These are phyloP conservation scores for Suillus subluteus DNA, from an alignment of 768 basidiomycete species.

Conservation along the genomic window DNA sequence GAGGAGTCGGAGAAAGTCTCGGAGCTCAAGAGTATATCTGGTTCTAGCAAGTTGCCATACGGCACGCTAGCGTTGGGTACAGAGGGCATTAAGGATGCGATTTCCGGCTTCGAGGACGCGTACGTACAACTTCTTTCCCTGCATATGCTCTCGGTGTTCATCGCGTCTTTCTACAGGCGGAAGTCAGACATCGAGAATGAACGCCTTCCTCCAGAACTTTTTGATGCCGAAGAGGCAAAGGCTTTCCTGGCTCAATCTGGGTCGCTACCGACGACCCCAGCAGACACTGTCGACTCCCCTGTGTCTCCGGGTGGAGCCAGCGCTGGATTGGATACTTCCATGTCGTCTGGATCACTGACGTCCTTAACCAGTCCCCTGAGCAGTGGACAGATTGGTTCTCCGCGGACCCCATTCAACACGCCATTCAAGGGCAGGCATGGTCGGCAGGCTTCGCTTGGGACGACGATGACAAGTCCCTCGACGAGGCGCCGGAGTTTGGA, in stretches of 20 bases:
- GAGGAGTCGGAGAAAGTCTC: constrained; percentile 98
- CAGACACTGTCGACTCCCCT: constrained; percentile 43
- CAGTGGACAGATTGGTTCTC: constrained; percentile 20
- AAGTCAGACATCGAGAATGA: constrained; percentile 99
- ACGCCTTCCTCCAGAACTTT: constrained; percentile 93
- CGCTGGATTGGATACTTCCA: constrained; percentile 41
- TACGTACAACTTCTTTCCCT: constrained; percentile 46
- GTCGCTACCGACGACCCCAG: constrained; percentile 58
- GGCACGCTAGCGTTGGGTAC: constrained; percentile 85
- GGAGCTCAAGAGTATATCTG: constrained; percentile 91
- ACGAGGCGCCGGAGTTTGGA: constrained; percentile 90
- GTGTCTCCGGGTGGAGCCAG: constrained; percentile 49
- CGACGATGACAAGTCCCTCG: constrained; percentile 90
- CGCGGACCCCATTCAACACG: constrained; percentile 53
- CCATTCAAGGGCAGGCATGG: constrained; percentile 69
- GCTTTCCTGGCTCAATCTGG: constrained; percentile 52
- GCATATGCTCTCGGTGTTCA: neutral
- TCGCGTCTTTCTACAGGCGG: constrained; percentile 55
- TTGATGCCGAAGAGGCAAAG: constrained; percentile 77
- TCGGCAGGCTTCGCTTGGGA: constrained; percentile 70
- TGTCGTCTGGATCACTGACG: constrained; percentile 27
- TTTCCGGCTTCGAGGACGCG: constrained; percentile 95
- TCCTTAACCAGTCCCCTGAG: constrained; percentile 29
- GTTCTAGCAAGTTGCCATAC: constrained; percentile 76
- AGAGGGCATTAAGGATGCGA: constrained; percentile 95